Conservation (phyloP, 2,329 filamentous ascomycete species). For the Aspergillus pseudonomiae region DNA sequence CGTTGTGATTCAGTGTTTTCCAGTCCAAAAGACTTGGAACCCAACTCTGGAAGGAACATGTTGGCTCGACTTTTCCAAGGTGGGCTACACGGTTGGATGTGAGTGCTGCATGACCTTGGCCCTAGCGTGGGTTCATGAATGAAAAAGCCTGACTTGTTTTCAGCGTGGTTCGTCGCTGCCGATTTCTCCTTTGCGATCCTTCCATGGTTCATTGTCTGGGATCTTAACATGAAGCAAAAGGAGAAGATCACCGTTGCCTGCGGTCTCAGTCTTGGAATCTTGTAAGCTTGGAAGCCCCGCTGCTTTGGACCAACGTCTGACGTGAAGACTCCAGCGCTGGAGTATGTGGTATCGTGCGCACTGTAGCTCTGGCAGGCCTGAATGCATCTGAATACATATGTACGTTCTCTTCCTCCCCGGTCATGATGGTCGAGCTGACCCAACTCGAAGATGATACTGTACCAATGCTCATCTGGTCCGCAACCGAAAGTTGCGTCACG, state of each 20-base stretch:
- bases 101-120: conserved; percentile 3
- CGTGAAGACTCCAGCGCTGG: neutral
- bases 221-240: conserved; percentile 48
- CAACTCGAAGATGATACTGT: conserved; percentile 18
- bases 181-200: conserved; percentile 33
- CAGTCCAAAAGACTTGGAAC: conserved; percentile 19
- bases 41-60: conserved; percentile 18
- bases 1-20: neutral
- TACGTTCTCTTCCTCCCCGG: neutral
- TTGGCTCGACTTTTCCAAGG: conserved; percentile 28
- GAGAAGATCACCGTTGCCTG: conserved; percentile 50
- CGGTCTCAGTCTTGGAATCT: conserved; percentile 48
- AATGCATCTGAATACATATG: neutral
- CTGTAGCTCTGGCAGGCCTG: neutral
- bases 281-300: conserved; percentile 31
- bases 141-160: neutral
- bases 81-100: conserved; percentile 29
- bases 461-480: conserved; percentile 28
- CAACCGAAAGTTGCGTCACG: conserved; percentile 25
- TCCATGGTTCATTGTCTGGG: conserved; percentile 52
- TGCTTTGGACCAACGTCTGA: neutral
- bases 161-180: conserved; percentile 21
- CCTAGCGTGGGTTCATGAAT: conserved; percentile 12
- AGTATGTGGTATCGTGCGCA: neutral
- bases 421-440: neutral